Conservation (phyloP, 2,329 filamentous ascomycete species). For the Fusarium sp. region DNA sequence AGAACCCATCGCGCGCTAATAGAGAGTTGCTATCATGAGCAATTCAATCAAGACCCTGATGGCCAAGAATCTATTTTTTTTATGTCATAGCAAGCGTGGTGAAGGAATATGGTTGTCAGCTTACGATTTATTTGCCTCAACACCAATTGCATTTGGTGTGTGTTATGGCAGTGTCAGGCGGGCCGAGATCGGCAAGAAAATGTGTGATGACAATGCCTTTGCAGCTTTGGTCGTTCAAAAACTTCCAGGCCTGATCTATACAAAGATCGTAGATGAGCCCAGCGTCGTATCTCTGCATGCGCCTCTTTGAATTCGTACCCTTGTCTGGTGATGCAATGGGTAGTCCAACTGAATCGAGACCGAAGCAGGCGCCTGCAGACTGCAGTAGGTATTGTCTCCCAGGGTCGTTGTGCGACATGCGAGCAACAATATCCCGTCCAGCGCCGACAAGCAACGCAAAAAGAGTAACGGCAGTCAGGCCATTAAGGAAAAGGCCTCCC, state of each 20-base stretch:
- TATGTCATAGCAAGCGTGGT: neutral
- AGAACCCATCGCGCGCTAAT: slow-evolving; percentile 34
- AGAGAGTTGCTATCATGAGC: slow-evolving; percentile 10
- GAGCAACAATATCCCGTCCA: slow-evolving; percentile 8
- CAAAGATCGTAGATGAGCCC: slow-evolving; percentile 15
- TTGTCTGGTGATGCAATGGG: slow-evolving; percentile 27
- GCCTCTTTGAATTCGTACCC: slow-evolving; percentile 16
- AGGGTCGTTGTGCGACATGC: slow-evolving; percentile 8
- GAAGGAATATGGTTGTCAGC: neutral
- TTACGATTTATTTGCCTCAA: neutral
- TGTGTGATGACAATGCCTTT: neutral
- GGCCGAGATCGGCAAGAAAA: slow-evolving; percentile 1
- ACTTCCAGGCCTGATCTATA: slow-evolving; percentile 12
- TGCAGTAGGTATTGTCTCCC: slow-evolving; percentile 20
- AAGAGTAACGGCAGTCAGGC: slow-evolving; percentile 16
- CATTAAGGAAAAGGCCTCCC: slow-evolving; percentile 9
- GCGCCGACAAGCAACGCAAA: slow-evolving; percentile 14
- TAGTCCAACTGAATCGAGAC: slow-evolving; percentile 42
- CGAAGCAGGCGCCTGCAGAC: slow-evolving; percentile 28
- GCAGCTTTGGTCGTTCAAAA: neutral
- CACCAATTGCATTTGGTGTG: neutral
- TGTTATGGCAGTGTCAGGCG: neutral
- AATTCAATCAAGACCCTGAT: slow-evolving; percentile 11
- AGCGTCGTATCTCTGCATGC: slow-evolving; percentile 10
- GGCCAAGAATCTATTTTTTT: slow-evolving; percentile 1